Conservation (phyloP, 2,329 filamentous ascomycete species). For the Tolypocladium tropicale region DNA sequence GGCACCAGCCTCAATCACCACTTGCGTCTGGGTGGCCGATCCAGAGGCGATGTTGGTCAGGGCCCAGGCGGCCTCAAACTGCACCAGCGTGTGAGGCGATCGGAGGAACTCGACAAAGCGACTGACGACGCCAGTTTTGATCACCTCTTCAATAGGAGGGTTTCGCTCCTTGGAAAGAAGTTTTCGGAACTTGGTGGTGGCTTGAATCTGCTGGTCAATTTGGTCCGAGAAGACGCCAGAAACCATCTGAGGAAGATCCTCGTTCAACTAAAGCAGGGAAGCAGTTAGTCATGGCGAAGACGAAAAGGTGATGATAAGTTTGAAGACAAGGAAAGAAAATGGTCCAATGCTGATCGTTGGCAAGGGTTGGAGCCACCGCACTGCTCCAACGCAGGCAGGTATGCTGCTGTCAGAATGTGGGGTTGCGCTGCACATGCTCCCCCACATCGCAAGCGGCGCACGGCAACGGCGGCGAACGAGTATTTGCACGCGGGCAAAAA, state of each 20-base stretch:
- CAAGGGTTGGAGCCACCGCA: not conserved
- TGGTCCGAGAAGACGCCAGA: conserved; percentile 96
- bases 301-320: no score
- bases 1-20: conserved; percentile 95
- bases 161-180: conserved; percentile 97
- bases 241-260: conserved; percentile 98
- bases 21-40: conserved; percentile 93
- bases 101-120: conserved; percentile 97
- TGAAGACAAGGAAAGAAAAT: no score
- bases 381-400: conserved; percentile 2
- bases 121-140: conserved; percentile 95
- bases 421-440: conserved; percentile 18
- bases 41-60: conserved; percentile 98
- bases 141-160: conserved; percentile 97
- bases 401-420: conserved; percentile 17
- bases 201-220: conserved; percentile 94
- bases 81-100: conserved; percentile 93
- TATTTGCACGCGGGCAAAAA: conserved; percentile 2
- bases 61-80: conserved; percentile 98
- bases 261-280: conserved; percentile 61
- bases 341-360: not conserved
- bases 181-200: conserved; percentile 97
- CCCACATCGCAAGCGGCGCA: conserved; percentile 19
- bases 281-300: not conserved
- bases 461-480: not conserved